Evolutionary conservation across 208 protist species (phyloP), one percentile per base, ranked within the genome.

Genomic region (Endotrypanum monterogeii): DNA sequence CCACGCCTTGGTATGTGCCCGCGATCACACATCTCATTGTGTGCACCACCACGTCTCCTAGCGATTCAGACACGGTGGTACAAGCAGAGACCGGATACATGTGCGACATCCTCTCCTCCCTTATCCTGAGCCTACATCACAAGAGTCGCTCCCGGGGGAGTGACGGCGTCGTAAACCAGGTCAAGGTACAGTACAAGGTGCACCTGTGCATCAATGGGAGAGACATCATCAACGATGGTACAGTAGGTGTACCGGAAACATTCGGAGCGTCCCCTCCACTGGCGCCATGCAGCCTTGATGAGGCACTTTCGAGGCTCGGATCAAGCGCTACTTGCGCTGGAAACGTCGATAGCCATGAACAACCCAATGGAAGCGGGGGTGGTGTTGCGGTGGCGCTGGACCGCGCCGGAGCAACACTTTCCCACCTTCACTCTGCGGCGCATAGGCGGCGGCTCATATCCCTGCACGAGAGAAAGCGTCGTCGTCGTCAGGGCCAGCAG

Each of bases 191-290:
- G 62, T 66, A 66, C 37, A 35, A 20, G 32, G 58, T 68, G 14
- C 50, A 76, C 52, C 12, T 76, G 12, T 67, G 51, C 37, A 39
- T 68, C 3, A 70, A 62, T n/a, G 72, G 72, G 20, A 35, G 37
- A 0, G 72, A 76, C 55, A 54, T 48, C 44, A 48, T 48, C 44
- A 48, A 11, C 44, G 44, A 48, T 48, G 44, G 12, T 11, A 11
- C 44, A 11, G 44, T 48, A 48, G 44, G 44, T 48, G 44, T 48
- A 48, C 44, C 8, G 44, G 44, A 11, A 48, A 11, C 44, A 11
- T 48, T 11, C 8, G 8, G 12, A 11, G 8, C 44, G 44, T 11
- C 44, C 44, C 44, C 12, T 11, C 44, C 44, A 48, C 44, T 48
- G 44, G 44, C 44, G 12, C 12, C 44, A 48, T 48, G 44, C 44